phyloP scores from a whole-genome alignment of 2,329 filamentous ascomycete genomes.

The Cadophora gregata region DNA sequence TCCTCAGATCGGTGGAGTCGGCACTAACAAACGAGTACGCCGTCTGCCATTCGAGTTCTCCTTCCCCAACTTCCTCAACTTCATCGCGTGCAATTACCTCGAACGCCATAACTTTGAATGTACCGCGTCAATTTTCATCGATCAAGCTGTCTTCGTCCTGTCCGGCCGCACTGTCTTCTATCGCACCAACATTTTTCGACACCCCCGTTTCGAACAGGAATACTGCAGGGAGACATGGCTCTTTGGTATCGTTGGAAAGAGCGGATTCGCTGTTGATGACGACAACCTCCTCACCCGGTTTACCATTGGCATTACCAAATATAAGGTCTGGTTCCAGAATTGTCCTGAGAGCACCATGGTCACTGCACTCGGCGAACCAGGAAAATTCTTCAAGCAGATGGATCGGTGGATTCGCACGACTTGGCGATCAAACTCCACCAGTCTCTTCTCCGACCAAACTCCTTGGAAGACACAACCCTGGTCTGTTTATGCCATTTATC shows the following conservation, averaged over 20 bases:
- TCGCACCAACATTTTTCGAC: constrained; percentile 56
- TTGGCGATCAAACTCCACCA: constrained; percentile 60
- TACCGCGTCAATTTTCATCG: constrained; percentile 59
- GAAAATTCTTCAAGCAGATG: constrained; percentile 59
- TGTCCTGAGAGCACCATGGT: constrained; percentile 53
- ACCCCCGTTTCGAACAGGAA: constrained; percentile 48
- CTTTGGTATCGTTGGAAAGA: constrained; percentile 47
- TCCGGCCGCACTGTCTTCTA: constrained; percentile 61
- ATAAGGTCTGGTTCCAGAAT: constrained; percentile 61
- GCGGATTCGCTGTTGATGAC: constrained; percentile 60
- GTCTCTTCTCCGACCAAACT: constrained; percentile 49
- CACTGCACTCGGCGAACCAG: constrained; percentile 57
- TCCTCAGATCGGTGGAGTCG: constrained; percentile 56
- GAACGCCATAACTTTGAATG: constrained; percentile 68
- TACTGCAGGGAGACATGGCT: constrained; percentile 60
- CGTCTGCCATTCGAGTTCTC: constrained; percentile 42
- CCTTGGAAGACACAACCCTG: constrained; percentile 55
- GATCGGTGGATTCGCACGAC: constrained; percentile 64
- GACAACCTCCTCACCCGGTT: constrained; percentile 67
- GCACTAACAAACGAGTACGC: constrained; percentile 60
- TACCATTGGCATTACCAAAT: constrained; percentile 53
- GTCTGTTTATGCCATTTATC: constrained; percentile 61
- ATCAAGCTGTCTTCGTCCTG: constrained; percentile 64
- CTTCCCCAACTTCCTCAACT: constrained; percentile 49
- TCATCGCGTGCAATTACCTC: constrained; percentile 64